Conservation (phyloP, 345 rosid species). For the Pistacia atlantica region DNA sequence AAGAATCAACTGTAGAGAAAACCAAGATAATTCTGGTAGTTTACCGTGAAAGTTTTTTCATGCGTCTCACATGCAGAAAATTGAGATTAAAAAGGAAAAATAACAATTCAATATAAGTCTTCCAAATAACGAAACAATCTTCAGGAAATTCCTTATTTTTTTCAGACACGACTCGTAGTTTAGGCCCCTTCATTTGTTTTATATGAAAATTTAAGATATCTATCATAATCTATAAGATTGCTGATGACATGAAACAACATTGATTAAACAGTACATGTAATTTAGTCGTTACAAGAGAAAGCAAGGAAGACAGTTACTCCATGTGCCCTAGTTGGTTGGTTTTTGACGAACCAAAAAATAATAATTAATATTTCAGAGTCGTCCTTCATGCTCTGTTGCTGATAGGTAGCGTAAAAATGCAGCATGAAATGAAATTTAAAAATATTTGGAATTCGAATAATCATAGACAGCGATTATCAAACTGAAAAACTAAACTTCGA, state of each 20-base stretch:
- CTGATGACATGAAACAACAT: background rate
- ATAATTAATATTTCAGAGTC: background rate
- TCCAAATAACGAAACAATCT: too few species aligned
- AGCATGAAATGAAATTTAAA: background rate
- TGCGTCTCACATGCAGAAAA: too few species aligned
- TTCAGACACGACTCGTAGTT: too few species aligned
- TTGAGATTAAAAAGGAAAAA: too few species aligned
- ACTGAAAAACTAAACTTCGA: background rate
- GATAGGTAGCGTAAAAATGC: background rate
- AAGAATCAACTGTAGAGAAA: background rate
- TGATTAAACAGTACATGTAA: background rate
- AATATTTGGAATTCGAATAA: background rate
- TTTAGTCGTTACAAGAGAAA: background rate
- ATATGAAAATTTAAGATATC: too few species aligned
- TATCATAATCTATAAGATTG: background rate
- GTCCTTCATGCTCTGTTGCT: background rate
- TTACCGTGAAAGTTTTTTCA: too few species aligned
- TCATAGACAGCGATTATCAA: background rate
- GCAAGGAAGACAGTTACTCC: background rate
- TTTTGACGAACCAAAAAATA: background rate
- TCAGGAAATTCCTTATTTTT: too few species aligned
- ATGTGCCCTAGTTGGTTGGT: background rate
- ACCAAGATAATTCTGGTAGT: too few species aligned
- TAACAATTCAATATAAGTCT: too few species aligned
- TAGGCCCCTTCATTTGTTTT: too few species aligned